Conservation (phyloP, 257 asterid genomes). For the Phtheirospermum japonicum region DNA sequence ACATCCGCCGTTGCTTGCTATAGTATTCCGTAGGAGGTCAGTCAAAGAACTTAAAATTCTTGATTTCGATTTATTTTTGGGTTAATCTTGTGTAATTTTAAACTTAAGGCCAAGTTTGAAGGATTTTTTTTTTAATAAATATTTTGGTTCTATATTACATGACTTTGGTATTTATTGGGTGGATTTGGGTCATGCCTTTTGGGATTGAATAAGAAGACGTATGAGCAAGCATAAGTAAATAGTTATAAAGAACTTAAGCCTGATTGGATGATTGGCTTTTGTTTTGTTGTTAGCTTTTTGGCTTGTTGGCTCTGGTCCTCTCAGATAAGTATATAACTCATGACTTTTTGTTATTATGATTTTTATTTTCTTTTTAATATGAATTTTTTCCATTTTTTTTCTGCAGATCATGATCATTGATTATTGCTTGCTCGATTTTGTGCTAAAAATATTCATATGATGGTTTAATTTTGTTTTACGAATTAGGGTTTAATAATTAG, state of each 20-base stretch:
- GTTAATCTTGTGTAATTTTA: background rate
- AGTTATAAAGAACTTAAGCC: no score
- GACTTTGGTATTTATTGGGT: conserved; percentile 38
- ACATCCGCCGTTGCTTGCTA: conserved; percentile 91
- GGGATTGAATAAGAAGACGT: no score
- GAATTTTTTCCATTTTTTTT: background rate
- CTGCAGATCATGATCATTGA: conserved; percentile 62
- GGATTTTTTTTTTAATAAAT: no score
- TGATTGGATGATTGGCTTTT: no score
- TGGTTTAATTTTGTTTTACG: no score
- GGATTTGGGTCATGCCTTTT: conserved; percentile 72
- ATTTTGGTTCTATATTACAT: background rate
- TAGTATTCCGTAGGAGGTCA: conserved; percentile 76
- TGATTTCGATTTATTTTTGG: no score
- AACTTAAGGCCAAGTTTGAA: no score
- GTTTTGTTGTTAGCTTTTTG: conserved; percentile 58
- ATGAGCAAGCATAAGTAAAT: no score
- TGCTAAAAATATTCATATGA: no score
- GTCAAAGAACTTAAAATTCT: no score
- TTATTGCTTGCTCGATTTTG: no score
- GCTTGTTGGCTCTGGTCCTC: conserved; percentile 68
- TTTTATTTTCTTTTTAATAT: background rate
- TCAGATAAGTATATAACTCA: conserved; percentile 47
- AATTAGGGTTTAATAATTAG: no score
- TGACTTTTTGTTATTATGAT: background rate